phyloP scores from a whole-genome alignment of 768 basidiomycete genomes.

The Rossbeevera mucosa region DNA sequence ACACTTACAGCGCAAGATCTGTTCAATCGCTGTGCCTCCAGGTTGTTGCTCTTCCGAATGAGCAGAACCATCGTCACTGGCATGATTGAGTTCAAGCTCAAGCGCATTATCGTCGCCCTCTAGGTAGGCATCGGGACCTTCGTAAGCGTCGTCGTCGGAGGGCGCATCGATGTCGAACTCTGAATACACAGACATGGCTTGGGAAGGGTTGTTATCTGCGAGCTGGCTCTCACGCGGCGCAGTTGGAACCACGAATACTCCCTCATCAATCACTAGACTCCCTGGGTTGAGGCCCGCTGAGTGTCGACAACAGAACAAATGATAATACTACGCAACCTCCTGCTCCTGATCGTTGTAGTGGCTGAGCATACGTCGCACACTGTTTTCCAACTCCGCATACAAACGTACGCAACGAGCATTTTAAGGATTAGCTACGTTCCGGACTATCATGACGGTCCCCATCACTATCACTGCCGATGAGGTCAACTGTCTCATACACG shows the following conservation, averaged over 20 bases:
- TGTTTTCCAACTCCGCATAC: slow-evolving; percentile 30
- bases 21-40: slow-evolving; percentile 17
- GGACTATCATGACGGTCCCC: slow-evolving; percentile 35
- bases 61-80: slow-evolving; percentile 15
- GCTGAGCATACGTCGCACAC: no score
- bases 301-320: no score
- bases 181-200: slow-evolving; percentile 18
- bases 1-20: slow-evolving; percentile 30
- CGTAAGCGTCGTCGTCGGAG: slow-evolving; percentile 29
- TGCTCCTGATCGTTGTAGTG: no score
- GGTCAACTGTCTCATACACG: slow-evolving; percentile 79
- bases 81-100: slow-evolving; percentile 31
- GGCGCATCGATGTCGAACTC: slow-evolving; percentile 17
- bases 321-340: no score
- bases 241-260: no score
- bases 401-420: no score
- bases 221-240: slow-evolving; percentile 3
- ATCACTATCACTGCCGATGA: slow-evolving; percentile 75
- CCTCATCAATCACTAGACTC: no score
- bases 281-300: neutral
- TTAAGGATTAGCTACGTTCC: no score
- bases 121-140: slow-evolving; percentile 33
- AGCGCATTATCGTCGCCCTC: slow-evolving; percentile 34
- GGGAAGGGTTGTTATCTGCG: slow-evolving; percentile 1
- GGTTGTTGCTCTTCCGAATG: neutral